A percentile compares a stretch with the other conserved stretches of the same genome.
Conservation (phyloP, 2,329 filamentous ascomycete genomes). For the Penicillium sp. region DNA sequence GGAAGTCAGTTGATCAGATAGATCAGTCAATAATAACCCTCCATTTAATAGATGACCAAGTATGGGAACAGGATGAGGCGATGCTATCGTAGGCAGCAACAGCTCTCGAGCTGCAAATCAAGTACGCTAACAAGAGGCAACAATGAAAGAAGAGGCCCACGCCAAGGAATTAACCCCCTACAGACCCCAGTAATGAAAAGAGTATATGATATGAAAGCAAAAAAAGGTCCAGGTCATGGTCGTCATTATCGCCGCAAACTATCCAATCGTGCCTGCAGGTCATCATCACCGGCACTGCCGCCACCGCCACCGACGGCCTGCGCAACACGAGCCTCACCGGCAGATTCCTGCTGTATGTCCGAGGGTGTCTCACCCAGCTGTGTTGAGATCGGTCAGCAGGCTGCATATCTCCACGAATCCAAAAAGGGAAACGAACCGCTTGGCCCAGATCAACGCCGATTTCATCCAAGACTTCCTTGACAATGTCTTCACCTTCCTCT, state of each 20-base stretch:
- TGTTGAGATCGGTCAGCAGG: slow-evolving; percentile 22
- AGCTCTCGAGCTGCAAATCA: no score
- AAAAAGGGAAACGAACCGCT: slow-evolving; percentile 61
- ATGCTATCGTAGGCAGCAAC: no score
- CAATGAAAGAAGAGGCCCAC: slow-evolving; percentile 4
- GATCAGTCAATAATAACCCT: no score
- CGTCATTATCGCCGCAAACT: slow-evolving; percentile 63
- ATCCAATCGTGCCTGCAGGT: slow-evolving; percentile 88
- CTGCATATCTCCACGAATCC: not conserved
- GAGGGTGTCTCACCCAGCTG: slow-evolving; percentile 90
- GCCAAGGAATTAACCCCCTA: slow-evolving; percentile 1
- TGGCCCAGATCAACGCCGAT: slow-evolving; percentile 92
- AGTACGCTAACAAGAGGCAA: slow-evolving; percentile 5
- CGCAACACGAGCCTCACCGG: slow-evolving; percentile 74
- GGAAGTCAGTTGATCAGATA: no score
- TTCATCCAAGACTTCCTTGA: slow-evolving; percentile 94
- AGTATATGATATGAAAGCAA: slow-evolving; percentile 4
- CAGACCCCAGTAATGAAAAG: slow-evolving; percentile 3
- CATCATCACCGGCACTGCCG: slow-evolving; percentile 68
- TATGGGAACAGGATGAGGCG: no score
- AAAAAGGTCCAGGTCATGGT: no score
- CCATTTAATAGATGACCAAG: no score
- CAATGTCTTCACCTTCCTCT: slow-evolving; percentile 93
- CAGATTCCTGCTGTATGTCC: slow-evolving; percentile 70
- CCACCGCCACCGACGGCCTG: slow-evolving; percentile 70